A percentile compares a stretch with the other conserved stretches of the same genome.
These are phyloP conservation scores for Novymonas esmeraldas DNA, from an alignment of 208 protist species.

Conservation along the genomic window DNA sequence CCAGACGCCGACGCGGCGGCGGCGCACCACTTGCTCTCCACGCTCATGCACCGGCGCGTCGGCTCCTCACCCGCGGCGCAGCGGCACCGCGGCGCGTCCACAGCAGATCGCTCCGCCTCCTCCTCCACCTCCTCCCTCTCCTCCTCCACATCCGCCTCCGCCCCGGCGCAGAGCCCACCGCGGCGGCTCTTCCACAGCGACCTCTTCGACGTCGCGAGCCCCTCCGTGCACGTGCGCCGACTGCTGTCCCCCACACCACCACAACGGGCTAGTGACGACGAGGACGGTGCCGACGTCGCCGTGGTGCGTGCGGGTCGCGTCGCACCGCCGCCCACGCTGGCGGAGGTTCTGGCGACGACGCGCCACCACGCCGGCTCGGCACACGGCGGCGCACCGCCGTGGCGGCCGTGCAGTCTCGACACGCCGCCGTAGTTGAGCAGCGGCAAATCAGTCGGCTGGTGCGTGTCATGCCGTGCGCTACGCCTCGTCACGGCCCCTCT, in stretches of 20 bases:
- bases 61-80: not conserved
- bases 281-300: not conserved
- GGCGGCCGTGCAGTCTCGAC: no score
- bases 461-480: no score
- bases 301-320: not conserved
- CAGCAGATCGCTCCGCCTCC: no score
- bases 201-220: slow-evolving; percentile 3
- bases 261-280: not conserved
- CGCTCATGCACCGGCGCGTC: not conserved
- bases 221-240: not conserved
- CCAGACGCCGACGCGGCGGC: not conserved
- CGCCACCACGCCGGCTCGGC: no score
- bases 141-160: no score
- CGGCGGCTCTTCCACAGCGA: slow-evolving; percentile 12
- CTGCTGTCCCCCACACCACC: slow-evolving; percentile 9
- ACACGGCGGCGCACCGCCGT: no score
- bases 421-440: no score
- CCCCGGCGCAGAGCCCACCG: not conserved
- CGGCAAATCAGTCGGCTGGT: no score
- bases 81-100: not conserved
- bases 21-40: slow-evolving; percentile 9
- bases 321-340: no score
- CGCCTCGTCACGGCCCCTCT: no score
- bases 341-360: not conserved
- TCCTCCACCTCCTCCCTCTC: no score